These are phyloP conservation scores for Corylus avellana DNA, from an alignment of 306 rosid genomes.

Conservation along the genomic window DNA sequence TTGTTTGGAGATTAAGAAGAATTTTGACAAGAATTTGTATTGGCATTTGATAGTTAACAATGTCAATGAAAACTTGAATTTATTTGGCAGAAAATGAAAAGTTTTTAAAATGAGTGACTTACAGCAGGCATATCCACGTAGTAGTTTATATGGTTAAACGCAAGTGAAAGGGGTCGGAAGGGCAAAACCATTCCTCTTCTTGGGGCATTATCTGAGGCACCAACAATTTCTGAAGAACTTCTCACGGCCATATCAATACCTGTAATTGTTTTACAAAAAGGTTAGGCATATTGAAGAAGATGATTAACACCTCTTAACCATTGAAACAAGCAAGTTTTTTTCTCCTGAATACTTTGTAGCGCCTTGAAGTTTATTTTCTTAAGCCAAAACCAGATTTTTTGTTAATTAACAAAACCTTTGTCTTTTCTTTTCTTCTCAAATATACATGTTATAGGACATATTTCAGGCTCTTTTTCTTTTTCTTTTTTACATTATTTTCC, in stretches of 20 bases:
- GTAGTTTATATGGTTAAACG: constrained; percentile 70
- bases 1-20: neutral
- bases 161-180: constrained; percentile 66
- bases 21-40: neutral
- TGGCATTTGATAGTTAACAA: neutral
- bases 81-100: neutral
- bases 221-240: constrained; percentile 30
- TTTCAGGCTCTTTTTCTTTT: neutral
- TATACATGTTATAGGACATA: neutral
- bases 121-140: constrained; percentile 76
- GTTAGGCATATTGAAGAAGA: constrained; percentile 1
- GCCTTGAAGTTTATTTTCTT: neutral
- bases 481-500: neutral
- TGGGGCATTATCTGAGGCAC: constrained; percentile 18
- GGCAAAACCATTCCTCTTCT: constrained; percentile 67
- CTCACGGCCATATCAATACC: constrained; percentile 31
- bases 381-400: neutral
- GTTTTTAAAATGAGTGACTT: constrained; percentile 27
- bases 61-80: neutral
- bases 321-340: neutral
- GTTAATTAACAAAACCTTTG: neutral
- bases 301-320: neutral
- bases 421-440: neutral
- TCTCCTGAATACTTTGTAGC: neutral
- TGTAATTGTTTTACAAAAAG: neutral